These are phyloP conservation scores for Pachysolen tannophilus DNA, from an alignment of 805 yeast species.

Conservation along the genomic window DNA sequence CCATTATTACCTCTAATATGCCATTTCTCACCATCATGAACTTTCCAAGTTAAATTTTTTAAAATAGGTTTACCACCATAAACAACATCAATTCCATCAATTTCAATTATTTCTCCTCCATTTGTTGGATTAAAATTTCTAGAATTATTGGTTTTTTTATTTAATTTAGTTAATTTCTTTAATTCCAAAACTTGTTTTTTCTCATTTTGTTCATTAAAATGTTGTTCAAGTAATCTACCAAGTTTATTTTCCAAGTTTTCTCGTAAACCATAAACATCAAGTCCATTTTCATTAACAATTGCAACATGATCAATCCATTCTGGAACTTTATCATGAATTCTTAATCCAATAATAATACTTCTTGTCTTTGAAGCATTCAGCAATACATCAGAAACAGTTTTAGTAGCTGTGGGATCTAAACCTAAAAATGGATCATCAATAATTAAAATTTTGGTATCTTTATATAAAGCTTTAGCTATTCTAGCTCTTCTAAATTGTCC, in stretches of 20 bases:
- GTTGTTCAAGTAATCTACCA: conserved; percentile 14
- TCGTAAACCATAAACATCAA: conserved; percentile 40
- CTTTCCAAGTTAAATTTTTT: conserved; percentile 54
- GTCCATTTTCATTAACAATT: conserved; percentile 48
- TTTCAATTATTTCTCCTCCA: conserved; percentile 30
- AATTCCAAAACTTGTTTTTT: conserved; percentile 5
- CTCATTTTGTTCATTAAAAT: conserved; percentile 15
- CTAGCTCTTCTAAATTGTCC: conserved; percentile 93
- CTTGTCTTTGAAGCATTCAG: conserved; percentile 12
- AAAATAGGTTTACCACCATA: conserved; percentile 60
- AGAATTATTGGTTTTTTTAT: conserved; percentile 6
- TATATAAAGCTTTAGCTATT: conserved; percentile 65
- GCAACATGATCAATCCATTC: conserved; percentile 73
- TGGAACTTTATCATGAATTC: conserved; percentile 72
- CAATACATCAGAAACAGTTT: conserved; percentile 49
- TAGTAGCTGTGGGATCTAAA: conserved; percentile 68
- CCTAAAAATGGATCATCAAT: conserved; percentile 94
- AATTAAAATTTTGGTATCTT: conserved; percentile 55
- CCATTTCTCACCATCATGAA: conserved; percentile 73
- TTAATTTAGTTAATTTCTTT: conserved; percentile 8
- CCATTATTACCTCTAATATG: conserved; percentile 88
- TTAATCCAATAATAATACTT: conserved; percentile 58
- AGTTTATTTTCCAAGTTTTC: conserved; percentile 19
- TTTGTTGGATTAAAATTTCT: conserved; percentile 1
- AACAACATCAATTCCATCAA: conserved; percentile 54